phyloP scores from a whole-genome alignment of 164 flowering plant genomes.

The Piper betle region DNA sequence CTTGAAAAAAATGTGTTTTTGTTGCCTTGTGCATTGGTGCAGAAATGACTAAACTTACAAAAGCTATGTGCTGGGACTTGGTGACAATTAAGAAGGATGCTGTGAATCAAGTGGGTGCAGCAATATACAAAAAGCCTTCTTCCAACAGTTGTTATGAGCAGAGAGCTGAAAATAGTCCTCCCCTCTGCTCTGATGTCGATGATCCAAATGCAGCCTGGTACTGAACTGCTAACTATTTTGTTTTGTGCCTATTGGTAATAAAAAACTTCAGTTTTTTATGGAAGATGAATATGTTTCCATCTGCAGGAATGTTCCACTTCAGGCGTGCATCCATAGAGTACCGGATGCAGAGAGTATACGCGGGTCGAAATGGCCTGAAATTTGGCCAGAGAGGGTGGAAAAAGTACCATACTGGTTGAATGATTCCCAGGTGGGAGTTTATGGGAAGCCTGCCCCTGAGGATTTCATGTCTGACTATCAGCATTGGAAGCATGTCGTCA shows the following conservation, averaged over 20 bases:
- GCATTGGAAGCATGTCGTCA: conserved; percentile 89
- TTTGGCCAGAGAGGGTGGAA: conserved; percentile 72
- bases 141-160: conserved; percentile 75
- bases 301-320: conserved; percentile 72
- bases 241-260: neutral
- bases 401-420: conserved; percentile 67
- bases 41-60: conserved; percentile 73
- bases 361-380: conserved; percentile 82
- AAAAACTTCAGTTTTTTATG: neutral
- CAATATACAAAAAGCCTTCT: conserved; percentile 63
- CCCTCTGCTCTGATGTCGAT: conserved; percentile 60
- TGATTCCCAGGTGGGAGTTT: conserved; percentile 75
- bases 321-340: conserved; percentile 77
- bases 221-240: neutral
- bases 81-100: conserved; percentile 44
- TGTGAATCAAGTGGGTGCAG: conserved; percentile 58
- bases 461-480: conserved; percentile 67
- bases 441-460: conserved; percentile 84
- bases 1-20: conserved; percentile 1
- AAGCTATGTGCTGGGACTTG: conserved; percentile 90
- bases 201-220: conserved; percentile 98
- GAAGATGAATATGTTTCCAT: neutral
- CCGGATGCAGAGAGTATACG: conserved; percentile 44
- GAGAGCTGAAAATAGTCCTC: conserved; percentile 54
- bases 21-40: conserved; percentile 16